Evolutionary conservation across 306 rosid genomes (phyloP).

Genomic region (Glycine latifolia): DNA sequence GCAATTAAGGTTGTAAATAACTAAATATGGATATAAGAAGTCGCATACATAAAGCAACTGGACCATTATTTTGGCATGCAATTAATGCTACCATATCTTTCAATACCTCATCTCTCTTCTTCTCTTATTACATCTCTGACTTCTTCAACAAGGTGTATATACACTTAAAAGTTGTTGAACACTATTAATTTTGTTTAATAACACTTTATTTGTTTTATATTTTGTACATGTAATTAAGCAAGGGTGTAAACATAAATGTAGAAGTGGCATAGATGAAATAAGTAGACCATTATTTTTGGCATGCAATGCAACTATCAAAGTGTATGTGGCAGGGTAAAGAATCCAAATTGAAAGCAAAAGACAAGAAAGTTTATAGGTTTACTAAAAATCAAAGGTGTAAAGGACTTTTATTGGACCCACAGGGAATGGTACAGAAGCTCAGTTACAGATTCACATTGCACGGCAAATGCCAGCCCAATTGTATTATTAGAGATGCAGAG

Average conservation of each 20-base stretch:
- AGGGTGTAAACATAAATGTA: not conserved
- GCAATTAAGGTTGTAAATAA: not conserved
- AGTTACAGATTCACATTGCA: constrained; percentile 50
- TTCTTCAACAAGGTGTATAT: not conserved
- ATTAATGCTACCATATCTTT: constrained; percentile 8
- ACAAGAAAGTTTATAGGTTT: constrained; percentile 22
- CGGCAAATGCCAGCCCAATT: constrained; percentile 47
- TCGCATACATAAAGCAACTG: not conserved
- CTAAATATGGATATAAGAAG: not conserved
- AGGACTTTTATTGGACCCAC: constrained; percentile 48
- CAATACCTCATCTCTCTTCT: not conserved
- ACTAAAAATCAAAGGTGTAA: constrained; percentile 34
- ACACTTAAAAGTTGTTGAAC: not conserved
- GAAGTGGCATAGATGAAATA: not conserved
- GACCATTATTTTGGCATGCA: constrained; percentile 49
- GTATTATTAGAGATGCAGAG: constrained; percentile 20
- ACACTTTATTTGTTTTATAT: not conserved
- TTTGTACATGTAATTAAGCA: not conserved
- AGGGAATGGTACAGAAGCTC: constrained; percentile 38
- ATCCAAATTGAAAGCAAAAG: constrained; percentile 46
- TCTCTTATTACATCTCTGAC: not conserved
- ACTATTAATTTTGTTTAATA: not conserved
- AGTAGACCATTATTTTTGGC: constrained; percentile 30
- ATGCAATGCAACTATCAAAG: constrained; percentile 50
- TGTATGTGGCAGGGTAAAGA: constrained; percentile 33